Evolutionary conservation across 495 filamentous ascomycete species (phyloP).

Genomic region (Coniosporium apollinis): DNA sequence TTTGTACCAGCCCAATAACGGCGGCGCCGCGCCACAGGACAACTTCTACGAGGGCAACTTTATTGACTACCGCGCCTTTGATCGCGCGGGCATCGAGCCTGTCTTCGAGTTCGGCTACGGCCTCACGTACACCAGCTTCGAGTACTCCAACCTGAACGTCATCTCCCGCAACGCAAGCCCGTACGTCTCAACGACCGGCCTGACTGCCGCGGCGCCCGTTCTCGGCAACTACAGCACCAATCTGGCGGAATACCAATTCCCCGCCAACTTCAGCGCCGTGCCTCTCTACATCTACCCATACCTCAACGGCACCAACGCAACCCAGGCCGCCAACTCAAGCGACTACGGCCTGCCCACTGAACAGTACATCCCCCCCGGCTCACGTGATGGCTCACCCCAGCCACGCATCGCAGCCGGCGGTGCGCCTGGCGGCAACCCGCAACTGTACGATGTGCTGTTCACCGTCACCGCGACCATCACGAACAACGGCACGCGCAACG

Average conservation of each 20-base stretch:
- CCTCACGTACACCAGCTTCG: conserved; percentile 70
- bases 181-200: conserved; percentile 51
- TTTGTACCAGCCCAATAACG: conserved; percentile 56
- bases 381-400: conserved; percentile 48
- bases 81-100: conserved; percentile 52
- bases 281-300: conserved; percentile 69
- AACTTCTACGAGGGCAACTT: conserved; percentile 74
- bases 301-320: conserved; percentile 55
- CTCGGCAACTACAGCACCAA: conserved; percentile 48
- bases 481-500: conserved; percentile 56
- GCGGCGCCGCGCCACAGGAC: conserved; percentile 50
- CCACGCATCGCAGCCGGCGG: conserved; percentile 43
- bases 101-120: conserved; percentile 85
- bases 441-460: conserved; percentile 64
- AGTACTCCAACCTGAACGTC: conserved; percentile 58
- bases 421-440: conserved; percentile 59
- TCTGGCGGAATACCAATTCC: conserved; percentile 54
- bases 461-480: conserved; percentile 54
- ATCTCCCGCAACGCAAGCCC: conserved; percentile 29
- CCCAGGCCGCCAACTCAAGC: conserved; percentile 42
- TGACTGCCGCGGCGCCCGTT: conserved; percentile 44
- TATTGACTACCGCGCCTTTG: conserved; percentile 85
- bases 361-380: conserved; percentile 48
- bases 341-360: conserved; percentile 44
- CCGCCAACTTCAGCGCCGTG: conserved; percentile 38